Evolutionary conservation across 2,329 filamentous ascomycete species (phyloP).

Genomic region (Clonostachys chloroleuca): DNA sequence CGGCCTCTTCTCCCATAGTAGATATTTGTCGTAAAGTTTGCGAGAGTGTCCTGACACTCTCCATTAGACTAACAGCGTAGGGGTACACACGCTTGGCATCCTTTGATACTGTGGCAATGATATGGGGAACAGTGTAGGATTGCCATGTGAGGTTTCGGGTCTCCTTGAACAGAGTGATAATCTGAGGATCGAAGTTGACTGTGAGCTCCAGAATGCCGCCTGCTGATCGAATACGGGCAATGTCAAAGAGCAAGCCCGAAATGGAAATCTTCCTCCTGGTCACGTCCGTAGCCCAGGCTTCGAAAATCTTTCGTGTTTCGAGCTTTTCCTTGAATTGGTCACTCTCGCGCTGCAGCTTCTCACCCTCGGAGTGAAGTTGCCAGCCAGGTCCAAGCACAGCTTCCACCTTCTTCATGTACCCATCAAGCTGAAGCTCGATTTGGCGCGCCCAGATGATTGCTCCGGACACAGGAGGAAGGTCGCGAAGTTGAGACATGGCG

Average conservation of each 20-base stretch:
- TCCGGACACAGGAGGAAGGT: conserved; percentile 91
- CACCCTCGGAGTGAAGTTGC: conserved; percentile 89
- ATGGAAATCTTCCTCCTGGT: conserved; percentile 86
- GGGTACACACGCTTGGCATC: conserved; percentile 99
- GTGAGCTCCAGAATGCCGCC: conserved; percentile 83
- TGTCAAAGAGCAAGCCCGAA: conserved; percentile 85
- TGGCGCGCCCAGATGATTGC: conserved; percentile 97
- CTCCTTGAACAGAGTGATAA: conserved; percentile 98
- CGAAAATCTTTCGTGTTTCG: conserved; percentile 88
- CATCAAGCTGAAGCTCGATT: conserved; percentile 92
- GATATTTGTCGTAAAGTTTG: conserved; percentile 83
- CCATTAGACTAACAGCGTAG: conserved; percentile 96
- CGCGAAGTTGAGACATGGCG: conserved; percentile 94
- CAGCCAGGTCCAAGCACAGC: conserved; percentile 93
- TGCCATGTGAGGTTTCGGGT: conserved; percentile 95
- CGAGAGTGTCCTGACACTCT: conserved; percentile 89
- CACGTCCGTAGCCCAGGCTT: conserved; percentile 92
- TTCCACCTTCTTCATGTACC: conserved; percentile 99
- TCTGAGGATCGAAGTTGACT: conserved; percentile 96
- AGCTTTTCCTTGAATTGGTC: conserved; percentile 94
- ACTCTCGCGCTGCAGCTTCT: conserved; percentile 88
- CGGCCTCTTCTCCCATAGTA: conserved; percentile 81
- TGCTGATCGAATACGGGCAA: conserved; percentile 82
- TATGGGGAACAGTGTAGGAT: conserved; percentile 89
- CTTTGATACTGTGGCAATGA: conserved; percentile 92